Evolutionary conservation across 2,329 filamentous ascomycete species (phyloP).

Genomic region (Leptodontidium sp.): DNA sequence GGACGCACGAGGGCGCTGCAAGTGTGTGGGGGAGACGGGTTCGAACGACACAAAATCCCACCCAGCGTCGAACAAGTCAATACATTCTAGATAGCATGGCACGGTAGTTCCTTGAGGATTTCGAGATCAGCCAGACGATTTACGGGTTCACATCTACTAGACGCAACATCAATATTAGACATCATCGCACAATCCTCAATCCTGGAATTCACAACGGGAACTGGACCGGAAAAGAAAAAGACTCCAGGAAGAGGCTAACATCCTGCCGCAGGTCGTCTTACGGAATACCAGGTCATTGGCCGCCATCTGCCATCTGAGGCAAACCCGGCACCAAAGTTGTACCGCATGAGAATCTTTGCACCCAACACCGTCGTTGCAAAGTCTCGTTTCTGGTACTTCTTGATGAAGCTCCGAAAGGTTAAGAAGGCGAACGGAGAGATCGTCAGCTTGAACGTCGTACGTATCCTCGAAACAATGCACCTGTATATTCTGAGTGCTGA

Average conservation of each 20-base stretch:
- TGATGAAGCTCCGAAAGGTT: slow-evolving; percentile 98
- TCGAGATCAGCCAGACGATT: not conserved
- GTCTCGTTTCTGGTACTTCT: slow-evolving; percentile 99
- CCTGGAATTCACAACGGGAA: not conserved
- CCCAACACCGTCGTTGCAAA: slow-evolving; percentile 98
- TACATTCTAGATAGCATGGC: too few species aligned
- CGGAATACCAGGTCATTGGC: slow-evolving; percentile 99
- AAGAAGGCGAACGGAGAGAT: slow-evolving; percentile 99
- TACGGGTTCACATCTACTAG: not conserved
- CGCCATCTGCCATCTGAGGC: slow-evolving; percentile 97
- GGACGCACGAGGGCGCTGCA: not conserved
- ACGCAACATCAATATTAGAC: not conserved
- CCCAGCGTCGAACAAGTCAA: not conserved
- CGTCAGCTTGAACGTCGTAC: slow-evolving; percentile 93
- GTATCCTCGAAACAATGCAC: slow-evolving; percentile 48
- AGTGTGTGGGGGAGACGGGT: not conserved
- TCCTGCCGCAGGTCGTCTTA: slow-evolving; percentile 83
- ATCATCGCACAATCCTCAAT: not conserved
- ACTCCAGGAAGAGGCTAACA: slow-evolving; percentile 38
- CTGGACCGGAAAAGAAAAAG: not conserved
- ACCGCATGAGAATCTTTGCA: slow-evolving; percentile 99
- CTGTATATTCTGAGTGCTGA: slow-evolving; percentile 27
- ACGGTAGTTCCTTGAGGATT: not conserved
- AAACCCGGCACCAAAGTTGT: slow-evolving; percentile 97
- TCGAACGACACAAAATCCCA: not conserved